Evolutionary conservation across 169 alveolate genomes (phyloP).

Genomic region (Eimeria falciformis): DNA sequence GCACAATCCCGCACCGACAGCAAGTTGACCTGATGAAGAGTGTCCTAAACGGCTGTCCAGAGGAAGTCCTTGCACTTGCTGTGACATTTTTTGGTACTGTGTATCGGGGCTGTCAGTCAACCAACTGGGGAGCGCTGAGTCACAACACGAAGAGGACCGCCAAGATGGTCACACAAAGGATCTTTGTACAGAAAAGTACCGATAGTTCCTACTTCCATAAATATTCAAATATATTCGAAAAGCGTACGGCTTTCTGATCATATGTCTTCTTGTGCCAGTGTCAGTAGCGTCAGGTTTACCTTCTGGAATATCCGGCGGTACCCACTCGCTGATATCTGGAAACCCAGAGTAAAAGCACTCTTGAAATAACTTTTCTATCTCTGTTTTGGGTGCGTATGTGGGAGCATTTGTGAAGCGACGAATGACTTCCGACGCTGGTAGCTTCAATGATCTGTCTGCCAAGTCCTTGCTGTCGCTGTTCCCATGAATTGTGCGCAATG

Average conservation of each 20-base stretch:
- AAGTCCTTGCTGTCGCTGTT: slow-evolving; percentile 27
- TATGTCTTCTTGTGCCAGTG: too few relatives aligned
- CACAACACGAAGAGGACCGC: not conserved
- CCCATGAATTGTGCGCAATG: not conserved
- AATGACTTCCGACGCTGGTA: not conserved
- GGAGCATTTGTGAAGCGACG: not conserved
- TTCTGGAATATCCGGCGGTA: slow-evolving; percentile 25
- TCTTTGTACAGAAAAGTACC: too few relatives aligned
- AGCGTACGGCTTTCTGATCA: too few relatives aligned
- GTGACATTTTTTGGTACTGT: too few relatives aligned
- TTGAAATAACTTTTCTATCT: not conserved
- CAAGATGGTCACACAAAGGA: too few relatives aligned
- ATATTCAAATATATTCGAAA: too few relatives aligned
- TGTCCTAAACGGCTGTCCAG: too few relatives aligned
- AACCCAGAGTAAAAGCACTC: slow-evolving; percentile 24
- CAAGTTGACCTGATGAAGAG: too few relatives aligned
- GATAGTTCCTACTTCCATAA: too few relatives aligned
- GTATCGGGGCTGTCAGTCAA: slow-evolving; percentile 9
- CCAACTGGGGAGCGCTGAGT: slow-evolving; percentile 12
- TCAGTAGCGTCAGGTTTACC: too few relatives aligned
- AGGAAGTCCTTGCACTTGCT: too few relatives aligned
- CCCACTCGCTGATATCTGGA: slow-evolving; percentile 38
- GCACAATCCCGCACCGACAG: too few relatives aligned
- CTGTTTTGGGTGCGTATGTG: not conserved
- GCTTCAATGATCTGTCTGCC: slow-evolving; percentile 2